Base-by-base conservation (phyloP, 2,329 filamentous ascomycete genomes). In the Cercospora zeina region DNA sequence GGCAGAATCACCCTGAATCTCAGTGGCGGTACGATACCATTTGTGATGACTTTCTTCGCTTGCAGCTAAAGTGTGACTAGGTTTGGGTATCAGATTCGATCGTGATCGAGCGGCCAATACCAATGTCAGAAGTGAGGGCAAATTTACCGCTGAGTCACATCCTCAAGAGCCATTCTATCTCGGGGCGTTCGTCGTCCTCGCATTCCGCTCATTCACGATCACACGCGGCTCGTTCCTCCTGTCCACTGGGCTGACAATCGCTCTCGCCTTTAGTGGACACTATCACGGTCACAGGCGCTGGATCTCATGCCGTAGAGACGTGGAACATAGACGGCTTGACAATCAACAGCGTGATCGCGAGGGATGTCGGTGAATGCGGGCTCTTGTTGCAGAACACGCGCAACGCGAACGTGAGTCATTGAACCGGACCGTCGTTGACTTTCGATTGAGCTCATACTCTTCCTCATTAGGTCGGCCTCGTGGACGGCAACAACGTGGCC, bases 281-380 rank as follows among this genome's bases (percentile, higher is more conserved):
- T 33, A 80, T 85, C 65, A 78, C 65, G 5, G 81, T 85, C 24
- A 83, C 77, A 0, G 82, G 83, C 2, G 82, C 83, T 7, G 75
- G 80, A 5, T 83, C 80, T 68, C 83, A 86, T 68, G 82, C 82
- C 2, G 81, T 86, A 34, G 83, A 86, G 73, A 83, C 81, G 0
- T 85, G 82, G 81, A 85, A 85, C 71, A 85, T 85, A 45, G 79
- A 85, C 65, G 80, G 81, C 10, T 77, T 86, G 2, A 76, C 71
- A 0, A 81, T 86, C 67, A 77, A 78, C 66, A 73, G 76, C 16
- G 83, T 86, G 45, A 80, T 85, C 36, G 83, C 83, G 1, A 75
- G 75, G 8, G 74, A 85, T 62, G 80, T 83, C 2, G 83, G 82
- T 45, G 83, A 86, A 72, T 83, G 74, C n/a, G 83, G 83, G 0